Base-by-base conservation (phyloP, 768 basidiomycete species). In the Coprinellus aureogranulatus region DNA sequence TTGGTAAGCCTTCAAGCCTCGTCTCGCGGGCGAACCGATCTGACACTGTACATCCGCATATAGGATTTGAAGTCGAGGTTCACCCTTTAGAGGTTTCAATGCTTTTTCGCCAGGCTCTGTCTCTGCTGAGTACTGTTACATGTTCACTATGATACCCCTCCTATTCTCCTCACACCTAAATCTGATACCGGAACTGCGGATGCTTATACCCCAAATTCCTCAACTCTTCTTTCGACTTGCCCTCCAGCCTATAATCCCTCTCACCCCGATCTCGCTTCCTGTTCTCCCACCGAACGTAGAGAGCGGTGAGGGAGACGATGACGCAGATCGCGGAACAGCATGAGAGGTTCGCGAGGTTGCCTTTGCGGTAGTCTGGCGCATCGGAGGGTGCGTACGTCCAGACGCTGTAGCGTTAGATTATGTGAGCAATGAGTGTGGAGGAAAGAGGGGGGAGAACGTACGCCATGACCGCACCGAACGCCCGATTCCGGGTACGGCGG, bases 1-100 rank as follows among this genome's bases (percentile, higher is more conserved):
- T 84, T 90, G 53, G 88, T 81, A 60, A 50, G 77, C 39, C 34
- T n/a, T n/a, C n/a, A n/a, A n/a, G n/a, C n/a, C n/a, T n/a, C n/a
- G n/a, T n/a, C n/a, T n/a, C n/a, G n/a, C n/a, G n/a, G n/a, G n/a
- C n/a, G n/a, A n/a, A n/a, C n/a, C n/a, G n/a, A n/a, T n/a, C n/a
- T n/a, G n/a, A n/a, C n/a, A n/a, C n/a, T n/a, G n/a, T n/a, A n/a
- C n/a, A n/a, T n/a, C n/a, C n/a, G n/a, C n/a, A n/a, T n/a, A n/a
- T n/a, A 34, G 34, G 34, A 34, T 34, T 34, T 34, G 14, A 34
- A 34, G 8, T 34, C 34, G 34, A 6, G 34, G 34, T 34, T 34
- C 34, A 34, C 34, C 14, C 34, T 34, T 14, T 34, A 34, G 14
- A n/a, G n/a, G n/a, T n/a, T n/a, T n/a, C n/a, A n/a, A n/a, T n/a